These are phyloP conservation scores for Forsythia viridissima DNA, from an alignment of 257 asterid genomes.

Conservation along the genomic window DNA sequence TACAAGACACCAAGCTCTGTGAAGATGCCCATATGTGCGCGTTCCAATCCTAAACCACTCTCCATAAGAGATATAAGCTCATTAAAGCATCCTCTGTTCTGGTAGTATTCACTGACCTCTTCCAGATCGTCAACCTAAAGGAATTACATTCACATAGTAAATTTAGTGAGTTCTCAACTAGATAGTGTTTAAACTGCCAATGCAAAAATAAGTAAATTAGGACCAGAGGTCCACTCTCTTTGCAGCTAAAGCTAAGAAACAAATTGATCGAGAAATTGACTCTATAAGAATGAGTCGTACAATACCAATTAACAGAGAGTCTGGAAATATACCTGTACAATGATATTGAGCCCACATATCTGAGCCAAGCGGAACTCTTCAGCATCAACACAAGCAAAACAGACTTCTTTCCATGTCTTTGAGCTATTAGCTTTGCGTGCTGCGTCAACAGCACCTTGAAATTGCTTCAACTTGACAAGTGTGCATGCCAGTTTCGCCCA, in stretches of 20 bases:
- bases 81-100: conserved; percentile 40
- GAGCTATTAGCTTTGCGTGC: conserved; percentile 96
- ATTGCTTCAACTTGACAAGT: conserved; percentile 83
- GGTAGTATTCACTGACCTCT: conserved; percentile 39
- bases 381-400: conserved; percentile 94
- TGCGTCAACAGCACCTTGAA: conserved; percentile 96
- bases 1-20: conserved; percentile 62
- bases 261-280: background rate
- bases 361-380: conserved; percentile 44
- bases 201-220: background rate
- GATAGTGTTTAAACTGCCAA: background rate
- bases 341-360: conserved; percentile 40
- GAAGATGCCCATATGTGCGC: conserved; percentile 68
- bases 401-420: conserved; percentile 96
- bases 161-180: background rate
- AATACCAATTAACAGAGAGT: conserved; percentile 13
- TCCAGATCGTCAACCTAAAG: conserved; percentile 42
- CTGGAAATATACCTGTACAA: conserved; percentile 29
- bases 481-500: conserved; percentile 78
- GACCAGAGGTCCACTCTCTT: background rate
- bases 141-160: background rate
- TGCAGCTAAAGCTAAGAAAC: background rate
- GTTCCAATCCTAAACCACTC: conserved; percentile 68
- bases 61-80: conserved; percentile 57
- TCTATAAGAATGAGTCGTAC: background rate